Base-by-base conservation (phyloP, 805 yeast species). In the Sungouiozyma ichnusensis region DNA sequence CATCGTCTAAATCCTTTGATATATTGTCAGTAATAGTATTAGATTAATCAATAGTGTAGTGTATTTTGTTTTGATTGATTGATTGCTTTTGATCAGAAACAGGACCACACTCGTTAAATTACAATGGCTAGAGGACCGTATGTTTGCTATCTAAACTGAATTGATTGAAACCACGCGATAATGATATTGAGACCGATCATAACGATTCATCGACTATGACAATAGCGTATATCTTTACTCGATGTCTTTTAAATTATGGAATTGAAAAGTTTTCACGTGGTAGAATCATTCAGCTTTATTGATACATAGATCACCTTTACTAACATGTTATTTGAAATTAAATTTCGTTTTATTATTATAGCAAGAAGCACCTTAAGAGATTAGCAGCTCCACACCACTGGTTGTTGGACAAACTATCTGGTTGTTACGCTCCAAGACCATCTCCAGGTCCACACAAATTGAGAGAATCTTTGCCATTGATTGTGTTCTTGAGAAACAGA, bases 351-450 rank as follows among this genome's bases (percentile, higher is more conserved):
- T 24, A 7, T 24, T 24, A 24, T 7, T 11, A 24, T 11, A 24
- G 29, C 83, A 86, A 87, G 88, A 88, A 90, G 81, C 97, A 90
- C 73, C 82, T 88, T 73, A 88, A 90, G 82, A 87, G 97, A 83
- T 83, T 90, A 75, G 96, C 97, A 72, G 98, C 98, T 72, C 99
- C 99, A 80, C 83, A 88, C 79, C 98, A 92, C 83, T 92, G 98
- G 98, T 85, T 92, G 94, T 85, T 92, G 79, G 98, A 94, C 94
- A 92, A 92, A 78, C 79, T 92, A 77, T 85, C 97, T 68, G 99
- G 99, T 71, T 78, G 85, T 67, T 92, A 92, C 72, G 98, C 98
- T 55, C 98, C 98, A 77, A 87, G 97, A 78, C 95, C 97, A 68
- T 87, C 97, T 54, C 82, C 95, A 63, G 98, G 98, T 79, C 98